Evolutionary conservation across 2,329 filamentous ascomycete genomes (phyloP).

Genomic region (Fusarium redolens): DNA sequence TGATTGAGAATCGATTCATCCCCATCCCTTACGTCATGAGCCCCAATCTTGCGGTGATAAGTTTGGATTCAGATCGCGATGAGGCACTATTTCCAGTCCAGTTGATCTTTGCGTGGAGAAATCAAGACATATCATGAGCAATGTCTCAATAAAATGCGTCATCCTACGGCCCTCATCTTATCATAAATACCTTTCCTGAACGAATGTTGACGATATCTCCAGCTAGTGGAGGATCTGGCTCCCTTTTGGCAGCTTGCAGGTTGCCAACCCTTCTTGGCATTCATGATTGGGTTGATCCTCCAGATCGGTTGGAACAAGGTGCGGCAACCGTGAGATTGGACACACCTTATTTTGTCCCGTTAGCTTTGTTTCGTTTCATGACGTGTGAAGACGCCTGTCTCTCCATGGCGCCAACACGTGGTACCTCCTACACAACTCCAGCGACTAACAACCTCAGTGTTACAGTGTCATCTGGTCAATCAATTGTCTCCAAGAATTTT

Average conservation of each 20-base stretch:
- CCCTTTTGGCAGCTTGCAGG: not conserved
- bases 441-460: not conserved
- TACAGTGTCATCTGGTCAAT: not conserved
- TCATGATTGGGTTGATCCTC: conserved; percentile 22
- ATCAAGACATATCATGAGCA: conserved; percentile 2
- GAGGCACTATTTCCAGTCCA: conserved; percentile 1
- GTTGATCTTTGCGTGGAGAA: conserved; percentile 19
- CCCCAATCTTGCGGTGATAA: not conserved
- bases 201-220: conserved; percentile 8
- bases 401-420: conserved; percentile 32
- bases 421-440: conserved; percentile 6
- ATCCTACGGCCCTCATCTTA: conserved; percentile 11
- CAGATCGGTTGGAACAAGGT: conserved; percentile 35
- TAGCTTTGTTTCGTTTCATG: conserved; percentile 36
- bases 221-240: conserved; percentile 2
- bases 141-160: conserved; percentile 35
- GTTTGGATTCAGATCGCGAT: not conserved
- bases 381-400: conserved; percentile 31
- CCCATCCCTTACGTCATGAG: conserved; percentile 38
- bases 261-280: conserved; percentile 22
- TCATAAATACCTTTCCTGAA: conserved; percentile 1
- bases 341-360: conserved; percentile 25
- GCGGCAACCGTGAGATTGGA: conserved; percentile 19
- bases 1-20: conserved; percentile 7
- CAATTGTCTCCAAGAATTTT: not conserved